These are phyloP conservation scores for Sugiyamaella boreocaroliniensis DNA, from an alignment of 805 yeast species.

Conservation along the genomic window DNA sequence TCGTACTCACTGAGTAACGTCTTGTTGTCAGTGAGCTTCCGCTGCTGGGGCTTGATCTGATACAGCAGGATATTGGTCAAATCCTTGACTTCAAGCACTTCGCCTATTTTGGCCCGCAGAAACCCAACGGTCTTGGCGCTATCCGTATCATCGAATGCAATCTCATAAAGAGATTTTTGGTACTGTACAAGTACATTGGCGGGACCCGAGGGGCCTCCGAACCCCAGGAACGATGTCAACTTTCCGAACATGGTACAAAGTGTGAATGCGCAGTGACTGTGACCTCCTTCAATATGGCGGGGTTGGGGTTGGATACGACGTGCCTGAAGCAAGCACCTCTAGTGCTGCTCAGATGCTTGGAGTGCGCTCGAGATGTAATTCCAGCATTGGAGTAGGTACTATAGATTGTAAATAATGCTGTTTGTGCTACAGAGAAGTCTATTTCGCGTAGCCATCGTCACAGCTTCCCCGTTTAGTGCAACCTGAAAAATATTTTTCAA, in stretches of 20 bases:
- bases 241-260: not conserved
- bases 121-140: constrained; percentile 61
- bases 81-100: constrained; percentile 28
- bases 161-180: constrained; percentile 1
- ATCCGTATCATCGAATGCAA: constrained; percentile 66
- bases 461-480: too few relatives aligned
- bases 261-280: too few relatives aligned
- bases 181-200: constrained; percentile 3
- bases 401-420: too few relatives aligned
- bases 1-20: constrained; percentile 45
- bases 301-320: too few relatives aligned
- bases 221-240: not conserved
- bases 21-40: constrained; percentile 35
- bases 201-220: not conserved
- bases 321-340: too few relatives aligned
- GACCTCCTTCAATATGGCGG: too few relatives aligned
- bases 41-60: constrained; percentile 9
- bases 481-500: too few relatives aligned
- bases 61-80: not conserved
- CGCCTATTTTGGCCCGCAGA: constrained; percentile 50
- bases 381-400: too few relatives aligned
- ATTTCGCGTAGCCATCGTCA: too few relatives aligned
- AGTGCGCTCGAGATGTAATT: too few relatives aligned
- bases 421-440: too few relatives aligned
- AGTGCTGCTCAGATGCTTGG: too few relatives aligned